phyloP scores from a whole-genome alignment of 306 rosid species.

The Arachis hypogaea region DNA sequence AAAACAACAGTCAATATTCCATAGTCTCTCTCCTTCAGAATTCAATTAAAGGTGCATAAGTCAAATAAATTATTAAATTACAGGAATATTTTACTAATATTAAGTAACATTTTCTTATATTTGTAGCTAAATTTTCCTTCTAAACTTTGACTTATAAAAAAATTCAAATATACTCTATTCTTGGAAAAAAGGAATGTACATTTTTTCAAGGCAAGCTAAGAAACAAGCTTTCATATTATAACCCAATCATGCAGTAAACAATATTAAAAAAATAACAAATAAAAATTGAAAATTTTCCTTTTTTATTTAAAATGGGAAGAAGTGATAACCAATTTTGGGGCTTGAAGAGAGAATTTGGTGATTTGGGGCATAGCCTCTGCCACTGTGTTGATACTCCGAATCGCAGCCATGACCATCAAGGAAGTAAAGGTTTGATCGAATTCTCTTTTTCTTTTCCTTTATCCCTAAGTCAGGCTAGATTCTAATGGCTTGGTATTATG shows the following conservation, averaged over 20 bases:
- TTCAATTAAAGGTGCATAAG: background rate
- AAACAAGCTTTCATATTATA: conserved; percentile 2
- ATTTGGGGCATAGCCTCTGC: conserved; percentile 61
- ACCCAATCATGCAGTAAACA: conserved; percentile 1
- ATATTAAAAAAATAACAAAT: background rate
- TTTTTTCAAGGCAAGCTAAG: background rate
- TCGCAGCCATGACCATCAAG: conserved; percentile 40
- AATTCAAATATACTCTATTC: background rate
- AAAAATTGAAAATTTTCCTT: background rate
- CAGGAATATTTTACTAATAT: background rate
- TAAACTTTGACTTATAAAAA: background rate
- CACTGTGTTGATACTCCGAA: conserved; percentile 55
- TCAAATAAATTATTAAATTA: background rate
- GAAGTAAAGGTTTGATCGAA: too few species aligned
- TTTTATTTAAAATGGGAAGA: background rate
- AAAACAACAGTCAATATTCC: too few species aligned
- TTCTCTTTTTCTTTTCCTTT: too few species aligned
- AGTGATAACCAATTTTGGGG: conserved; percentile 66
- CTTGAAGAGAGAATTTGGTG: conserved; percentile 67
- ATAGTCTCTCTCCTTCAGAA: background rate
- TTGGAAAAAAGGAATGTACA: background rate
- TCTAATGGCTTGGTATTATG: too few species aligned
- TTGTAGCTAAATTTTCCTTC: background rate
- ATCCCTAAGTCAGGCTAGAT: too few species aligned
- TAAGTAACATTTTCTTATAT: too few species aligned